Base-by-base conservation (phyloP, 2,329 filamentous ascomycete genomes). In the Cladobotryum mycophilum region DNA sequence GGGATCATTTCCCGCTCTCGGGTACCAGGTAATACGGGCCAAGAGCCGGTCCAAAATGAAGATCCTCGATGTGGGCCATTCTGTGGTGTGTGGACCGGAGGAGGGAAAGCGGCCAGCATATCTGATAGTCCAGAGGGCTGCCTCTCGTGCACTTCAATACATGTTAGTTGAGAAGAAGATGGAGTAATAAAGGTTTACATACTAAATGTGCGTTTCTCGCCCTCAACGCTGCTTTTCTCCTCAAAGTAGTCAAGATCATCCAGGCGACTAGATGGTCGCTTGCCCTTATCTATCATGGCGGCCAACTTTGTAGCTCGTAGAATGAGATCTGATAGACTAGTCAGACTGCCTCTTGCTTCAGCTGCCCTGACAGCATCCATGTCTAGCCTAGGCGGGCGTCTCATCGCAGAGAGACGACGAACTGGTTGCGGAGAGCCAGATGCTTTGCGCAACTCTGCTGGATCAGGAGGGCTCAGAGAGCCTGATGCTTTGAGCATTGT, bases 321-420 rank as follows among this genome's bases (percentile, higher is more conserved):
- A 58, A 99, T 97, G 53, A 99, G 73, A 65, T 97, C 93, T 0
- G 91, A 87, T 53, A 99, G 73, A 68, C 91, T 96, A 1, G 93
- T 97, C 56, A 96, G 75, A 64, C 91, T 96, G 4, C 89, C 91
- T 61, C 93, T 82, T 1, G 86, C 81, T 67, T 96, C 89, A 14
- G 88, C 88, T 47, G 86, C 83, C 56, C 83, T 80, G 3, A 95
- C 87, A 4, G 88, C 88, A 62, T 91, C 85, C 20, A 96, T 85
- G 62, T 96, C 84, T 4, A 96, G 72, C 35, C 80, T 81, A 3
- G 89, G 87, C 33, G 92, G 91, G 45, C 79, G 71, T 57, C 76
- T 72, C 50, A 84, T 73, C 12, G 76, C 78, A 11, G 81, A 82
- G 20, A 81, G 57, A 15, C 72, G 70, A 55, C 71, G 77, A 25